Conservation (phyloP, 73 alveolate species). For the Paraurostyla sp. region DNA sequence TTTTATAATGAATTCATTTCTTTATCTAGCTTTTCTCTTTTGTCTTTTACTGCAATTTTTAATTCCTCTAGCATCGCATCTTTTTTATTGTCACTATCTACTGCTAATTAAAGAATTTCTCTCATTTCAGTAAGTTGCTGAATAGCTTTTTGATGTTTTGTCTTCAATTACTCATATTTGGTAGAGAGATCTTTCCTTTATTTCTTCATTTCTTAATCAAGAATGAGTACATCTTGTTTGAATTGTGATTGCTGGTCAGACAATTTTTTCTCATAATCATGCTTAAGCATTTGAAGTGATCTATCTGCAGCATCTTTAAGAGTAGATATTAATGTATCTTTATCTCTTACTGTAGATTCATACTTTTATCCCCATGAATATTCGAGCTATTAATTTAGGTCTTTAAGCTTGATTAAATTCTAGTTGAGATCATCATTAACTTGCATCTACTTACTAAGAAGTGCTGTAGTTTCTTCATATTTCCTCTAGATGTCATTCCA, state of each 20-base stretch:
- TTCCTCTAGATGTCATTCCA: conserved; percentile 55
- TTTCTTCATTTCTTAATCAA: conserved; percentile 19
- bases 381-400: conserved; percentile 61
- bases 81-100: conserved; percentile 60
- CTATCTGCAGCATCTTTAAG: conserved; percentile 53
- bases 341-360: not conserved
- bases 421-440: conserved; percentile 49
- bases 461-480: conserved; percentile 57
- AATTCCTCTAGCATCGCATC: conserved; percentile 71
- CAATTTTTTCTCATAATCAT: conserved; percentile 48
- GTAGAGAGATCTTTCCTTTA: not conserved
- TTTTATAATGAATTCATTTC: conserved; percentile 49
- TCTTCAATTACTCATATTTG: not conserved
- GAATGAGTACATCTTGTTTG: conserved; percentile 1
- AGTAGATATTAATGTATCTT: not conserved
- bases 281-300: conserved; percentile 42
- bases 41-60: conserved; percentile 27
- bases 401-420: conserved; percentile 42
- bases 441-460: conserved; percentile 16
- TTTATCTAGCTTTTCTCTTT: conserved; percentile 30
- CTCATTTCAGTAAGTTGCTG: conserved; percentile 52
- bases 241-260: conserved; percentile 24
- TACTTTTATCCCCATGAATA: conserved; percentile 58
- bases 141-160: not conserved
- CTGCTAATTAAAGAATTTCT: conserved; percentile 70